Evolutionary conservation across 1,284 basidiomycete genomes (phyloP).

Genomic region (Rhodotorula sp.): DNA sequence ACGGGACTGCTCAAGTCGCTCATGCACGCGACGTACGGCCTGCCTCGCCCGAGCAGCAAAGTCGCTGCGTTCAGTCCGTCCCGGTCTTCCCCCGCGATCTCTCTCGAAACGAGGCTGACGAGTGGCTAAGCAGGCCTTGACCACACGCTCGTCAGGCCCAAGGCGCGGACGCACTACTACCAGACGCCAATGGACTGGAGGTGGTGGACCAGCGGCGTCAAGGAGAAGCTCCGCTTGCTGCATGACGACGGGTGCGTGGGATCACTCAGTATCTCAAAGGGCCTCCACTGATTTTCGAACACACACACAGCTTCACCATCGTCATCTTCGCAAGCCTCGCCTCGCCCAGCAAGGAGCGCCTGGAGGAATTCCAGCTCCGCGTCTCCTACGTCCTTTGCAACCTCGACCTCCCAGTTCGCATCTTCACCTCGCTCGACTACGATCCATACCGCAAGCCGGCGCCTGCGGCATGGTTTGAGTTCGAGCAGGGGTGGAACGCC

Average conservation of each 20-base stretch:
- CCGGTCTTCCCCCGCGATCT: background rate
- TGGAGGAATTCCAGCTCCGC: slow-evolving; percentile 71
- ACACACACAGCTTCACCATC: slow-evolving; percentile 63
- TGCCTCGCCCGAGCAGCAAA: slow-evolving; percentile 2
- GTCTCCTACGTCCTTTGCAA: slow-evolving; percentile 65
- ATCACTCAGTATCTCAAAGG: background rate
- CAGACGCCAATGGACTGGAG: slow-evolving; percentile 62
- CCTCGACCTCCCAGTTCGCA: slow-evolving; percentile 73
- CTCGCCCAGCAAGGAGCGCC: slow-evolving; percentile 58
- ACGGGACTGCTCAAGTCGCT: background rate
- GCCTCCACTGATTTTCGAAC: background rate
- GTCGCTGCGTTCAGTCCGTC: slow-evolving; percentile 15
- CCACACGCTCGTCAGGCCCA: slow-evolving; percentile 75
- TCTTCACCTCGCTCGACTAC: slow-evolving; percentile 72
- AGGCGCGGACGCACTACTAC: slow-evolving; percentile 56
- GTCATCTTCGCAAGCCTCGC: slow-evolving; percentile 66
- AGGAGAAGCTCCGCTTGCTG: slow-evolving; percentile 61
- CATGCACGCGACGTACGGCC: slow-evolving; percentile 3
- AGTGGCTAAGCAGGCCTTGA: slow-evolving; percentile 57
- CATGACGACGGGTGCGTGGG: slow-evolving; percentile 51
- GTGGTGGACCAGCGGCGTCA: slow-evolving; percentile 70
- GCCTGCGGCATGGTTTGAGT: slow-evolving; percentile 78
- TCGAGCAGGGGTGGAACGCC: slow-evolving; percentile 64
- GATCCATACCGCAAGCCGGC: slow-evolving; percentile 85
- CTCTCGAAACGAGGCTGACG: too few relatives aligned